phyloP scores from a whole-genome alignment of 2,329 filamentous ascomycete genomes.

The Penicillium capsulatum region DNA sequence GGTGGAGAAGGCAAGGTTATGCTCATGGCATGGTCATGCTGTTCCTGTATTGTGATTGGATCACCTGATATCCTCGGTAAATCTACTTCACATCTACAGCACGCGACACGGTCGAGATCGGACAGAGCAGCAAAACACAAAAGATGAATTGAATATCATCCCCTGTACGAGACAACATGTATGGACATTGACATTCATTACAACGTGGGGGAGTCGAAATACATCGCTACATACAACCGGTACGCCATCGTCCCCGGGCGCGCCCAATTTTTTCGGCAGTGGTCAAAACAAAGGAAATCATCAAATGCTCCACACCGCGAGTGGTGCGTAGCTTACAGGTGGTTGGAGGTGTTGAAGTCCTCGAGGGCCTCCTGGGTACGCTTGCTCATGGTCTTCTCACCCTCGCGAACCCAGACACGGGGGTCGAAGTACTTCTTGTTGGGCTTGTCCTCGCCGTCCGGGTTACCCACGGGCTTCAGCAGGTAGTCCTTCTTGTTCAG shows the following conservation, averaged over 20 bases:
- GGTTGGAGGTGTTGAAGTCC: slow-evolving; percentile 83
- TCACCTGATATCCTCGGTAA: too few relatives aligned
- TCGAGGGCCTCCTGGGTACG: slow-evolving; percentile 76
- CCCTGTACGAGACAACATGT: too few relatives aligned
- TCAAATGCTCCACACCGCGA: too few relatives aligned
- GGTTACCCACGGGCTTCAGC: slow-evolving; percentile 82
- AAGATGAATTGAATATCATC: too few relatives aligned
- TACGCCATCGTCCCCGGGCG: slow-evolving; percentile 21
- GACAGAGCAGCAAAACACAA: too few relatives aligned
- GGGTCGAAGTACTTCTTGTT: slow-evolving; percentile 97
- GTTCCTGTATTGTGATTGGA: too few relatives aligned
- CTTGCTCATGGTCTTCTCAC: slow-evolving; percentile 91
- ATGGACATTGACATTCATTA: slow-evolving; percentile 23
- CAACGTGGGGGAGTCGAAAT: slow-evolving; percentile 23
- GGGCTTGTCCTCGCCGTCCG: slow-evolving; percentile 92
- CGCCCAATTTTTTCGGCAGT: slow-evolving; percentile 18
- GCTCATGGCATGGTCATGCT: too few relatives aligned
- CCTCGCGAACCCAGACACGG: slow-evolving; percentile 86
- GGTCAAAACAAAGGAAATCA: slow-evolving; percentile 8
- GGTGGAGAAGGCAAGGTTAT: too few relatives aligned
- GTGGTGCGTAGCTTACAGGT: slow-evolving; percentile 68
- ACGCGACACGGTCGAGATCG: too few relatives aligned
- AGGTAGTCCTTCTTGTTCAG: slow-evolving; percentile 94
- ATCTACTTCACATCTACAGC: too few relatives aligned
- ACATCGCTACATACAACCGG: slow-evolving; percentile 27